Evolutionary conservation across 1,284 basidiomycete species (phyloP).

Genomic region (Cryptococcus sp.): DNA sequence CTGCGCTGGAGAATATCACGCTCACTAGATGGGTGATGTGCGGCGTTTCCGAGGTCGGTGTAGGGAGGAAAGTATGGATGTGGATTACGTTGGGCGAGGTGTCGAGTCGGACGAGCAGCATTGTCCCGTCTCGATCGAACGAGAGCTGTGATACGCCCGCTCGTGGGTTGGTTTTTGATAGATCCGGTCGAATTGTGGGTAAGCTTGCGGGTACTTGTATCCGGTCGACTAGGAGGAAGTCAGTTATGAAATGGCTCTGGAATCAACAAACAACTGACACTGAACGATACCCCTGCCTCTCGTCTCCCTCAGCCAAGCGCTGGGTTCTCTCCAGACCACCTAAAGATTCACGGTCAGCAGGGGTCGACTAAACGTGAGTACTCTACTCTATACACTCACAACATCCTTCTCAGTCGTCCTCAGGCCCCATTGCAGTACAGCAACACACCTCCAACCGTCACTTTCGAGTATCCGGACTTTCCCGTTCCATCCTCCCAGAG

Average conservation of each 20-base stretch:
- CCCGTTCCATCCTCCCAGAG: slow-evolving; percentile 80
- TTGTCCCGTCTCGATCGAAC: slow-evolving; percentile 72
- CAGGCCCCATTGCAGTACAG: slow-evolving; percentile 63
- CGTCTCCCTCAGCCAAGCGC: slow-evolving; percentile 75
- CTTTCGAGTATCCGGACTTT: slow-evolving; percentile 78
- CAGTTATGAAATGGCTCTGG: not conserved
- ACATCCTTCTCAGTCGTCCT: slow-evolving; percentile 60
- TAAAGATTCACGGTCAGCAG: slow-evolving; percentile 39
- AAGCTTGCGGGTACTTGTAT: slow-evolving; percentile 13
- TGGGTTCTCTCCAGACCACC: slow-evolving; percentile 78
- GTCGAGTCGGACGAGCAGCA: slow-evolving; percentile 64
- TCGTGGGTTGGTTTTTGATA: slow-evolving; percentile 51
- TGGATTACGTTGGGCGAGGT: slow-evolving; percentile 34
- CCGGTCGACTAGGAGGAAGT: slow-evolving; percentile 25
- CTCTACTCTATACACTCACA: slow-evolving; percentile 55
- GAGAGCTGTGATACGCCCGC: slow-evolving; percentile 67
- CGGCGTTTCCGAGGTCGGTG: slow-evolving; percentile 19
- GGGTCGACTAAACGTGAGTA: not conserved
- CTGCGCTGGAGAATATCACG: slow-evolving; percentile 27
- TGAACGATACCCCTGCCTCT: slow-evolving; percentile 64
- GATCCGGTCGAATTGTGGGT: slow-evolving; percentile 20
- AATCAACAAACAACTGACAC: slow-evolving; percentile 58
- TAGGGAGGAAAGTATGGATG: slow-evolving; percentile 41
- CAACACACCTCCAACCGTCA: slow-evolving; percentile 73
- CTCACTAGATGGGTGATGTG: slow-evolving; percentile 28